Base-by-base conservation (phyloP, 2,329 filamentous ascomycete genomes). In the Teratosphaeria nubilosa region DNA sequence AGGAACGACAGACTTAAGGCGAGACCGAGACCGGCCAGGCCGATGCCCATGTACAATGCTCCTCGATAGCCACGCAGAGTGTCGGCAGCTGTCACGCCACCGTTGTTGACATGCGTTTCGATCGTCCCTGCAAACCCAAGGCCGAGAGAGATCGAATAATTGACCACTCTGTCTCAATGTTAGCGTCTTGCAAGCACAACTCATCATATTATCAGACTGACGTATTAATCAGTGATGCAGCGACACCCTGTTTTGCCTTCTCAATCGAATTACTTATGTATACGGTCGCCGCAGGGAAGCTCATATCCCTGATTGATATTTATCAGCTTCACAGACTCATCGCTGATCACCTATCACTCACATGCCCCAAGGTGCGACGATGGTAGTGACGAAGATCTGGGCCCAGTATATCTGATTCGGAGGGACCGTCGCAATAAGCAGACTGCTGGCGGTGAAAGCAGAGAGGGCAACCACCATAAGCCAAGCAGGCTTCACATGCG, bases 81-180 rank as follows among this genome's bases (percentile, higher is more conserved):
- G 51, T 76, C 71, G 1, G 58, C 58, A 1, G 62, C 62, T 0
- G 68, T 76, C 13, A 48, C 61, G 0, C 74, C 75, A 13, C 73
- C 74, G 22, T 72, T 58, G 34, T 74, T 74, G 30, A 79, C 72
- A 52, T 80, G 69, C 1, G 71, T 70, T 65, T 87, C 83, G 2
- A 87, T 79, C 0, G 83, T 87, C 0, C 84, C 85, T 0, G 85
- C 85, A 52, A 89, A 79, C 0, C 85, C 86, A 0, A 89, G 75
- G 0, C 82, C 84, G 2, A 88, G 70, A 1, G 82, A 83, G 34
- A 88, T 87, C 59, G 80, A 80, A 66, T 88, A 89, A 69, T 89
- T 87, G 60, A 88, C 81, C 7, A 86, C 75, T 0, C 51, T 53
- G 16, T 53, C 9, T 9, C 30, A 11, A 84, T 87, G n/a, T 53